phyloP scores from a whole-genome alignment of 768 basidiomycete species.

The Xerocomellus chrysenteron region DNA sequence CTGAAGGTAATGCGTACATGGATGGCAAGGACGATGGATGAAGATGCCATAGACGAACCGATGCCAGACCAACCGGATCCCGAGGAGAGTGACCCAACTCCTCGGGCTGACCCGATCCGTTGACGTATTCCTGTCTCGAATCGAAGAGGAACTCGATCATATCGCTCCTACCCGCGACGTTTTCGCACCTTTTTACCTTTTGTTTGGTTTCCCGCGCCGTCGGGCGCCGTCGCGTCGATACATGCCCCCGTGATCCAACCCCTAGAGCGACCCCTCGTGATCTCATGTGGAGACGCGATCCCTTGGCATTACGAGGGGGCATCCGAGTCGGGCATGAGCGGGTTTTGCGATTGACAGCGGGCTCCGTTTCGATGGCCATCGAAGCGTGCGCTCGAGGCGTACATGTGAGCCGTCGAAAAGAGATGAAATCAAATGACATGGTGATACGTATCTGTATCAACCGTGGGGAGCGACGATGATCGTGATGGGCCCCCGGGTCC shows the following conservation, averaged over 20 bases:
- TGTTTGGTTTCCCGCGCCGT: no score
- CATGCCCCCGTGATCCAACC: no score
- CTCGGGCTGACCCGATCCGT: background rate
- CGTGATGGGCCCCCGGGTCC: background rate
- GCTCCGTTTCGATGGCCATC: background rate
- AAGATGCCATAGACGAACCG: no score
- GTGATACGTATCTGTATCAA: background rate
- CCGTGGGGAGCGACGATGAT: background rate
- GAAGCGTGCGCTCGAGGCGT: background rate
- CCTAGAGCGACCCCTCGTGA: no score
- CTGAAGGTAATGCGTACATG: no score
- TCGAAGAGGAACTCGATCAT: background rate
- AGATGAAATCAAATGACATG: background rate
- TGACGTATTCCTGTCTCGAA: background rate
- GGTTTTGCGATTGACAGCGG: slow-evolving; percentile 11
- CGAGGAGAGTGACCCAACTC: background rate
- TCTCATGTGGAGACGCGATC: background rate
- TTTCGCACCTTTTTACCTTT: no score
- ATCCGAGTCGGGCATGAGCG: background rate
- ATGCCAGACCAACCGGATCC: background rate
- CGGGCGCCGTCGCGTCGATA: no score
- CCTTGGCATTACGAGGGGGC: background rate
- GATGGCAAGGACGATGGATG: background rate
- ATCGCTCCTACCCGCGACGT: background rate
- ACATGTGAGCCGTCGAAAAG: background rate